A percentile compares a stretch with the other conserved stretches of the same genome.
These are phyloP conservation scores for Suhomyces pyralidae DNA, from an alignment of 805 yeast genomes.

Conservation along the genomic window DNA sequence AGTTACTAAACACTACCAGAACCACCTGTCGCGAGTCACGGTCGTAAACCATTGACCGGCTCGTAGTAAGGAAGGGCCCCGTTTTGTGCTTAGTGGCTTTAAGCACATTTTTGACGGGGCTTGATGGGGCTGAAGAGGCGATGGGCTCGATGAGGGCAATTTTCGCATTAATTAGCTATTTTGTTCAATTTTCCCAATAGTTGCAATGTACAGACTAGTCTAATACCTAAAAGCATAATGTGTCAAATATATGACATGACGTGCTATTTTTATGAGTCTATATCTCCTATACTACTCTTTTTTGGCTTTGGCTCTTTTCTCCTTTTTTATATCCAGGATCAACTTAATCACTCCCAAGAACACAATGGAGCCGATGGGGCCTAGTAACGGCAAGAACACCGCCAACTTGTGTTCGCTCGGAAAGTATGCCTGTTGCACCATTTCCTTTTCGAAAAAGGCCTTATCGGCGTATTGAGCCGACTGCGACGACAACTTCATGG, in stretches of 20 bases:
- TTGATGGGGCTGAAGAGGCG: neutral
- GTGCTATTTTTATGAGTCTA: neutral
- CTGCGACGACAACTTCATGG: constrained; percentile 42
- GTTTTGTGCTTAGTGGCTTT: too few relatives aligned
- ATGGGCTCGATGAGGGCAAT: neutral
- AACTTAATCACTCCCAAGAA: constrained; percentile 49
- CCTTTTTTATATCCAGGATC: constrained; percentile 35
- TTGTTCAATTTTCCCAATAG: neutral
- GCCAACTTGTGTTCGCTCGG: constrained; percentile 96
- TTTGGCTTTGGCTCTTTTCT: constrained; percentile 6
- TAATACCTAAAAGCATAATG: neutral
- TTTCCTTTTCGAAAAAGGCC: constrained; percentile 90
- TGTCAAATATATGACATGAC: neutral
- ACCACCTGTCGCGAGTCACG: neutral
- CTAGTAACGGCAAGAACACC: constrained; percentile 84
- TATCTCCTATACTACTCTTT: neutral
- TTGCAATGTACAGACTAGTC: too few relatives aligned
- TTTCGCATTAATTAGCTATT: neutral
- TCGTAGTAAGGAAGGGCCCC: too few relatives aligned
- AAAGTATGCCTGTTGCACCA: constrained; percentile 93
- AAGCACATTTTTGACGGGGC: too few relatives aligned
- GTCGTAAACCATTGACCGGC: neutral
- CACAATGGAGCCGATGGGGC: constrained; percentile 75
- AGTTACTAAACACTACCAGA: too few relatives aligned
- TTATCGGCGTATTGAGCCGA: constrained; percentile 61